Conservation (phyloP, 306 rosid species). For the Oxytropis ochrocephala region DNA sequence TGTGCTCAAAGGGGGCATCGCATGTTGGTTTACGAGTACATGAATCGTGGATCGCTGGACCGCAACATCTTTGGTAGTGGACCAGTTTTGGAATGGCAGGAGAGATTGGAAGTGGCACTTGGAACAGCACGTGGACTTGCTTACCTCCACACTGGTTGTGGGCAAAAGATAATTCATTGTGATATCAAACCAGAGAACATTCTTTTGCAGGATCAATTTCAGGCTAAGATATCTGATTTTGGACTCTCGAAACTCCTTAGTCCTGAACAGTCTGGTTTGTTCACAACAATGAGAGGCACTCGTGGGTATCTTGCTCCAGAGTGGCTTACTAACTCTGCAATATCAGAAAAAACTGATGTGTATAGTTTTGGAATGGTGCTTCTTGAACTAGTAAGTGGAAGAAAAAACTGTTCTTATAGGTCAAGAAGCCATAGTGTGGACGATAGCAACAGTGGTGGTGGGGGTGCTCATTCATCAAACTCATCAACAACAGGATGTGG, state of each 20-base stretch:
- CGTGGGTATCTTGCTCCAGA: slow-evolving; percentile 94
- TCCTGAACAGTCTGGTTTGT: slow-evolving; percentile 74
- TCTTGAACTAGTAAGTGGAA: slow-evolving; percentile 78
- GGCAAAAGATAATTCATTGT: slow-evolving; percentile 78
- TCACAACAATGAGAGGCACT: slow-evolving; percentile 95
- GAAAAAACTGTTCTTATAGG: slow-evolving; percentile 54
- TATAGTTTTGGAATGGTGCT: slow-evolving; percentile 92
- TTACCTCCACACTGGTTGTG: slow-evolving; percentile 78
- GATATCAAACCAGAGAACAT: slow-evolving; percentile 93
- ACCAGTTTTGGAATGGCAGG: slow-evolving; percentile 85
- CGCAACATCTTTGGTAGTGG: slow-evolving; percentile 67
- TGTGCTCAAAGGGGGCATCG: slow-evolving; percentile 78
- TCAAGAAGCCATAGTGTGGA: slow-evolving; percentile 61
- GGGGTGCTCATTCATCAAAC: slow-evolving; percentile 42
- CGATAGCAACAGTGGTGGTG: slow-evolving; percentile 38
- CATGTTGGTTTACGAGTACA: slow-evolving; percentile 73
- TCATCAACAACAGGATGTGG: slow-evolving; percentile 46
- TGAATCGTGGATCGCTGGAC: slow-evolving; percentile 87
- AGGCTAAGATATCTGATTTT: slow-evolving; percentile 83
- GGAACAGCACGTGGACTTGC: slow-evolving; percentile 94
- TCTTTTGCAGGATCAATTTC: slow-evolving; percentile 67
- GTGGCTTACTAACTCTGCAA: slow-evolving; percentile 88
- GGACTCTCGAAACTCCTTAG: slow-evolving; percentile 84
- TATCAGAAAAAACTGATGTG: slow-evolving; percentile 83
- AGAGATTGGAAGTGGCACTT: slow-evolving; percentile 69